A percentile compares a stretch with the other conserved stretches of the same genome.
Evolutionary conservation across 2,329 filamentous ascomycete genomes (phyloP).

Genomic region (Purpureocillium lavendulum): DNA sequence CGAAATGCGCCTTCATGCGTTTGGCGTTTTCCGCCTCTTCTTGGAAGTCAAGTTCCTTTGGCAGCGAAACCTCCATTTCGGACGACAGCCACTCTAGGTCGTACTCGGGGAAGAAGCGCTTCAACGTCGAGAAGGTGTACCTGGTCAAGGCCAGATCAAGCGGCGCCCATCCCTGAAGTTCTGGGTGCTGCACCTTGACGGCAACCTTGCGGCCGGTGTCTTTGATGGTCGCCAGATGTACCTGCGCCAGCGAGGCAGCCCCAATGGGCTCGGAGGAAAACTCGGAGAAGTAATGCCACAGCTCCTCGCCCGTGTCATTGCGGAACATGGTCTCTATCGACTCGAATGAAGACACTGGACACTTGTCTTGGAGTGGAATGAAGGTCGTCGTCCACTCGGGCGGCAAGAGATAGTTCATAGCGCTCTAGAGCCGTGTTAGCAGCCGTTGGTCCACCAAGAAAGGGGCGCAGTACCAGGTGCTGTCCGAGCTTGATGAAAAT

Average conservation of each 20-base stretch:
- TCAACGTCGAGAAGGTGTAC: slow-evolving; percentile 84
- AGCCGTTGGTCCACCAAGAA: slow-evolving; percentile 12
- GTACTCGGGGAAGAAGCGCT: slow-evolving; percentile 93
- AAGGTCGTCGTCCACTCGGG: slow-evolving; percentile 93
- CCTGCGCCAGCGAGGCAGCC: slow-evolving; percentile 88
- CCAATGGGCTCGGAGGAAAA: slow-evolving; percentile 79
- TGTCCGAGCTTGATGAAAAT: slow-evolving; percentile 98
- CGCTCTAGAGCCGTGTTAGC: slow-evolving; percentile 46
- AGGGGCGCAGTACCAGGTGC: slow-evolving; percentile 57
- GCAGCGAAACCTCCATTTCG: slow-evolving; percentile 87
- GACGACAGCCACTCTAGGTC: slow-evolving; percentile 92
- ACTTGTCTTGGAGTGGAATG: slow-evolving; percentile 90
- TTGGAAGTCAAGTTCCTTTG: slow-evolving; percentile 84
- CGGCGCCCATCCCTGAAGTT: slow-evolving; percentile 79
- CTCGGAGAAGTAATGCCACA: slow-evolving; percentile 78
- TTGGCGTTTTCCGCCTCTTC: slow-evolving; percentile 79
- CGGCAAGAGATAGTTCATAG: slow-evolving; percentile 90
- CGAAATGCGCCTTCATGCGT: slow-evolving; percentile 74
- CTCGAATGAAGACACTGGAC: slow-evolving; percentile 81
- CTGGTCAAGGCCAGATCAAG: slow-evolving; percentile 79
- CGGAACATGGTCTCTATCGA: slow-evolving; percentile 83
- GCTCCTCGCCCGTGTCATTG: slow-evolving; percentile 67
- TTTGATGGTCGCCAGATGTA: slow-evolving; percentile 78
- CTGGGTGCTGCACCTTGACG: slow-evolving; percentile 93
- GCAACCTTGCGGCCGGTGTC: slow-evolving; percentile 81